phyloP scores from a whole-genome alignment of 2,329 filamentous ascomycete genomes.

The Metarhizium anisopliae region DNA sequence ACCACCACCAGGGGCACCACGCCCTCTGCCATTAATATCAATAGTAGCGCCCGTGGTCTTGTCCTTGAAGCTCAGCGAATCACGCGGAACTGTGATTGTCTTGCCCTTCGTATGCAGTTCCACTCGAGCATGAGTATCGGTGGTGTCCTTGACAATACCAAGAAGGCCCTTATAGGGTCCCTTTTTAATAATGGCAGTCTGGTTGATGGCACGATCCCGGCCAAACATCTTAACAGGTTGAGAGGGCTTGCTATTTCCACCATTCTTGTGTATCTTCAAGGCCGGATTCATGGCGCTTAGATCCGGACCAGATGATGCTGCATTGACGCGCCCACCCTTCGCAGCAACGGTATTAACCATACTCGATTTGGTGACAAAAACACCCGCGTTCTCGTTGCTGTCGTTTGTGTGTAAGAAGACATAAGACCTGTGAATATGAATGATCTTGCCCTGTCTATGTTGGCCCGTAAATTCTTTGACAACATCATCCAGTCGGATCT shows the following conservation, averaged over 20 bases:
- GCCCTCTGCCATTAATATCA: constrained; percentile 51
- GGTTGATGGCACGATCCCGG: constrained; percentile 76
- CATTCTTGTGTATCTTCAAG: constrained; percentile 59
- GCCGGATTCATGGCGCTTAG: constrained; percentile 89
- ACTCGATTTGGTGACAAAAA: constrained; percentile 78
- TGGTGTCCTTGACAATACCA: constrained; percentile 93
- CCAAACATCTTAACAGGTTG: constrained; percentile 70
- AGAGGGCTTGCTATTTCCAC: constrained; percentile 34
- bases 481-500: constrained; percentile 85
- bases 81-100: constrained; percentile 75
- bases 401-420: constrained; percentile 83
- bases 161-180: constrained; percentile 88
- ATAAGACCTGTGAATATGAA: constrained; percentile 89
- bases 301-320: constrained; percentile 58
- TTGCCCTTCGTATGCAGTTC: constrained; percentile 94
- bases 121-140: constrained; percentile 75
- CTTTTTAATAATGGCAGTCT: constrained; percentile 81
- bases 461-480: constrained; percentile 87
- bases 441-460: constrained; percentile 75
- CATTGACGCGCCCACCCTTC: constrained; percentile 73
- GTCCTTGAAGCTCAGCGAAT: constrained; percentile 79
- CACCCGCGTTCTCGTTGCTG: constrained; percentile 75
- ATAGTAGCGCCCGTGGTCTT: constrained; percentile 70
- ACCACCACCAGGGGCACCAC: constrained; percentile 34
- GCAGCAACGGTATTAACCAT: constrained; percentile 89